Conservation (phyloP, 768 basidiomycete genomes). For the Serendipita indica region DNA sequence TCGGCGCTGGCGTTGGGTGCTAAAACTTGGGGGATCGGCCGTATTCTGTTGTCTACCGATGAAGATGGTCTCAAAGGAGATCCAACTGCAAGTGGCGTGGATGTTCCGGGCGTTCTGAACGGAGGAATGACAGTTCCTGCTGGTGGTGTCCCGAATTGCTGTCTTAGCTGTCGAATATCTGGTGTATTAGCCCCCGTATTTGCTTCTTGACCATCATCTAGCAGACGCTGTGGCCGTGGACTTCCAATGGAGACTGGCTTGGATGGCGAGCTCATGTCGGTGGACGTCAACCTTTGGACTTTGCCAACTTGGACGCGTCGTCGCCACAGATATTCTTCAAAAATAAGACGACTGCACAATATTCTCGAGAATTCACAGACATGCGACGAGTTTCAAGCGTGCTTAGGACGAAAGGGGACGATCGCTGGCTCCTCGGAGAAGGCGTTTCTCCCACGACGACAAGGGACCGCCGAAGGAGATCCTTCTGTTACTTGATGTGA, state of each 20-base stretch:
- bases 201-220: neutral
- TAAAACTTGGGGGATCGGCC: constrained; percentile 1
- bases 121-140: constrained; percentile 12
- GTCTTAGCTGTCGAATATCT: constrained; percentile 12
- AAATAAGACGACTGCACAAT: neutral
- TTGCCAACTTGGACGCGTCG: neutral
- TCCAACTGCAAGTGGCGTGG: neutral
- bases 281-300: neutral
- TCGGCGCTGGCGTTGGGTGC: constrained; percentile 9
- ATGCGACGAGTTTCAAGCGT: neutral
- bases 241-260: constrained; percentile 15
- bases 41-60: neutral
- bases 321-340: neutral
- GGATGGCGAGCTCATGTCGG: constrained; percentile 12
- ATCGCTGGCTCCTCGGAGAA: neutral
- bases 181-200: constrained; percentile 12
- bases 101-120: neutral
- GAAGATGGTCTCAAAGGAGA: constrained; percentile 9
- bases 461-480: neutral
- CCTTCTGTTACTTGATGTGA: neutral
- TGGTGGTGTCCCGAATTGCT: constrained; percentile 13
- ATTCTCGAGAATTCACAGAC: neutral
- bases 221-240: constrained; percentile 10
- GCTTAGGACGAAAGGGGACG: neutral
- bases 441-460: neutral